Conservation (phyloP, 805 yeast genomes). For the Jamesozyma hellenica region DNA sequence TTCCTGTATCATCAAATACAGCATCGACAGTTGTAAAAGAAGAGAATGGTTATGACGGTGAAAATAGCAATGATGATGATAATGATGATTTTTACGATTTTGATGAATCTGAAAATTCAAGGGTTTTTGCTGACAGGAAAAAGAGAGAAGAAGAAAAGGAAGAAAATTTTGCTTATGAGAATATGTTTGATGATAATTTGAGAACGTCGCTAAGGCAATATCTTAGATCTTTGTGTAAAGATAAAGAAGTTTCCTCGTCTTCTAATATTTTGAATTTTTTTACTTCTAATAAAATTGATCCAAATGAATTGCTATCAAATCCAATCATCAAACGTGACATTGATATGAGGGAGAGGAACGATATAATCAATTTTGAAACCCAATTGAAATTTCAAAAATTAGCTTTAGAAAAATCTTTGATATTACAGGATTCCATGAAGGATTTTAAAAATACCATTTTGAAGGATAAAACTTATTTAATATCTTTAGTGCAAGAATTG, state of each 20-base stretch:
- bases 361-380: conserved; percentile 46
- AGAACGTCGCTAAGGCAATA: conserved; percentile 73
- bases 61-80: conserved; percentile 1
- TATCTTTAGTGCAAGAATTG: conserved; percentile 55
- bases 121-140: too few species aligned
- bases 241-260: conserved; percentile 47
- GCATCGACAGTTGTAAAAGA: background rate
- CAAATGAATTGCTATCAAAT: conserved; percentile 12
- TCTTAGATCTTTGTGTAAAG: conserved; percentile 41
- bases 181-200: conserved; percentile 61
- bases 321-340: conserved; percentile 37
- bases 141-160: conserved; percentile 8
- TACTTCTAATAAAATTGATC: conserved; percentile 26
- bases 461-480: conserved; percentile 43
- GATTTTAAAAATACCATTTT: conserved; percentile 48
- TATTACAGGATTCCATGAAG: conserved; percentile 47
- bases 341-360: conserved; percentile 48
- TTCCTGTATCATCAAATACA: background rate
- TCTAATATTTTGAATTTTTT: conserved; percentile 46
- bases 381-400: conserved; percentile 67
- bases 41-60: too few species aligned
- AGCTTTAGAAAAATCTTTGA: conserved; percentile 46
- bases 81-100: too few species aligned
- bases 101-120: conserved; percentile 1
- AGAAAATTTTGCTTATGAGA: conserved; percentile 15